A percentile compares a stretch with the other conserved stretches of the same genome.
Evolutionary conservation across 2,329 filamentous ascomycete genomes (phyloP).

Genomic region (Shiraia bambusicola): DNA sequence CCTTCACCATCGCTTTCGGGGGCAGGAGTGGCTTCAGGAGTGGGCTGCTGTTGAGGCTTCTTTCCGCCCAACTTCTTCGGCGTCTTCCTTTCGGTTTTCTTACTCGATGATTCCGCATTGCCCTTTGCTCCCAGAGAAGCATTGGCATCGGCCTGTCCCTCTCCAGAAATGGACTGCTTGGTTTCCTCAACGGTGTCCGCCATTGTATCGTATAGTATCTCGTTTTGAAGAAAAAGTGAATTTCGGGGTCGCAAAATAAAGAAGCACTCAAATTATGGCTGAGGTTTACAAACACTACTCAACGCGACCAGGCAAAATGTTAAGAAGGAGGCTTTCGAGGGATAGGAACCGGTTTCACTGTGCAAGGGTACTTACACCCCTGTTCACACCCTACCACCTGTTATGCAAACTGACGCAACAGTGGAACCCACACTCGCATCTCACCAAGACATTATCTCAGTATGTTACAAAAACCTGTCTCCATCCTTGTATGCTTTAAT

Average conservation of each 20-base stretch:
- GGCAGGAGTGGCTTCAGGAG: conserved; percentile 51
- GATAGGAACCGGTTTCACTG: conserved; percentile 42
- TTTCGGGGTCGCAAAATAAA: conserved; percentile 9
- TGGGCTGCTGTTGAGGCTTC: conserved; percentile 48
- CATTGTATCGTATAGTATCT: conserved; percentile 30
- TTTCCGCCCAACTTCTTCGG: conserved; percentile 54
- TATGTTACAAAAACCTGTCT: conserved; percentile 34
- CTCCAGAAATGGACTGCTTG: conserved; percentile 40
- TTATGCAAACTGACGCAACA: conserved; percentile 43
- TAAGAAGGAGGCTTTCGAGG: conserved; percentile 31
- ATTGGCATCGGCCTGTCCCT: conserved; percentile 42
- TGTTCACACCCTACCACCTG: conserved; percentile 38
- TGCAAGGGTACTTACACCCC: conserved; percentile 32
- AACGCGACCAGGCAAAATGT: conserved; percentile 31
- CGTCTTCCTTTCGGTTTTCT: conserved; percentile 51
- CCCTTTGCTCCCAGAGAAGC: conserved; percentile 41
- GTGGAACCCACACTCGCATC: conserved; percentile 29
- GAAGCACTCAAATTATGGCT: conserved; percentile 18
- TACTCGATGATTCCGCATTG: conserved; percentile 44
- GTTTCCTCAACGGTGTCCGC: conserved; percentile 43
- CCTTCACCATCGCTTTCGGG: conserved; percentile 47
- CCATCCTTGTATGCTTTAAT: conserved; percentile 27
- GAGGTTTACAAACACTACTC: conserved; percentile 15
- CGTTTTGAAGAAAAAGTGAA: conserved; percentile 7
- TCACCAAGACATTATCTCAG: conserved; percentile 23